A percentile compares a stretch with the other conserved stretches of the same genome.
Conservation (phyloP, 2,329 filamentous ascomycete genomes). For the Saccharata proteae region DNA sequence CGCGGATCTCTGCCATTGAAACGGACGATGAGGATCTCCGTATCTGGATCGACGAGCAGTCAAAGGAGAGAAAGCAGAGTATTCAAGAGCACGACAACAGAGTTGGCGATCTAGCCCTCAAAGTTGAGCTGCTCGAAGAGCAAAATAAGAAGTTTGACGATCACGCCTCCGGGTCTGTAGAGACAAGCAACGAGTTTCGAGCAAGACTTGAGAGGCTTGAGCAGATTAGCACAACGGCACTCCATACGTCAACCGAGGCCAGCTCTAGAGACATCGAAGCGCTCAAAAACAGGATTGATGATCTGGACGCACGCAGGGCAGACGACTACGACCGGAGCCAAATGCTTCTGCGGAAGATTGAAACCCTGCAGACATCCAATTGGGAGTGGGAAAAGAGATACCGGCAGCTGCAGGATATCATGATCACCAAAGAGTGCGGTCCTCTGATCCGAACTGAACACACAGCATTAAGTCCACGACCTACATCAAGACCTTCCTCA, state of each 20-base stretch:
- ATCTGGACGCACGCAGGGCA: background rate
- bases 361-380: background rate
- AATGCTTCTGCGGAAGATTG: too few relatives aligned
- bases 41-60: conserved; percentile 8
- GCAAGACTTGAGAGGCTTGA: background rate
- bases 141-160: background rate
- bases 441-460: too few relatives aligned
- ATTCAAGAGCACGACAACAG: conserved; percentile 5
- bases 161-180: too few relatives aligned
- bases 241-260: background rate
- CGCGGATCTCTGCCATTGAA: conserved; percentile 14
- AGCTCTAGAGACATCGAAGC: background rate
- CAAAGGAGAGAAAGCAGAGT: conserved; percentile 9
- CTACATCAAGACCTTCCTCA: too few relatives aligned
- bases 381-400: background rate
- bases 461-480: too few relatives aligned
- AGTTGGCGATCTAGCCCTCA: conserved; percentile 8
- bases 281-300: background rate
- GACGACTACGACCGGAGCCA: background rate
- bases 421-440: too few relatives aligned
- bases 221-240: background rate
- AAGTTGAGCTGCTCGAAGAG: background rate
- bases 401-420: background rate
- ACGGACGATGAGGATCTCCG: conserved; percentile 13
- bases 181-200: background rate